These are phyloP conservation scores for Puya raimondii DNA, from an alignment of 176 grass and related monocot genomes.

Conservation along the genomic window DNA sequence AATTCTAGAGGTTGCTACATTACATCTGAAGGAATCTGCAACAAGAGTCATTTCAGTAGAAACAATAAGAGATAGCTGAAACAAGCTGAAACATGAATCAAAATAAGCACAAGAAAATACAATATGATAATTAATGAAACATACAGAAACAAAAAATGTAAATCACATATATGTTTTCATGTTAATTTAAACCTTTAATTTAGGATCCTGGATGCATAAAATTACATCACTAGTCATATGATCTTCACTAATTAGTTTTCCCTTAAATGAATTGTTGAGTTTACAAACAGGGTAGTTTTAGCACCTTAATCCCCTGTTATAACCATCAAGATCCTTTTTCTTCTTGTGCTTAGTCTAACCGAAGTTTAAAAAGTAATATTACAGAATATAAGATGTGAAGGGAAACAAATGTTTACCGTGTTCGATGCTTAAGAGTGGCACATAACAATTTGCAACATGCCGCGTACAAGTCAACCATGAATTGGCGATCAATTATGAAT, in stretches of 20 bases:
- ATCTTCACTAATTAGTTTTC: too few species aligned
- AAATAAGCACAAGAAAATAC: not conserved
- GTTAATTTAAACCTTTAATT: too few species aligned
- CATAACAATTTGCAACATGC: constrained; percentile 93
- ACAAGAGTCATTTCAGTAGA: not conserved
- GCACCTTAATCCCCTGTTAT: too few species aligned
- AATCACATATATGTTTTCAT: not conserved
- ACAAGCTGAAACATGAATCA: not conserved
- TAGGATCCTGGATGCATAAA: too few species aligned
- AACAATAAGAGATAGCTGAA: not conserved
- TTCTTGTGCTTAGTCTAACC: not conserved
- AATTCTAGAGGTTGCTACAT: too few species aligned
- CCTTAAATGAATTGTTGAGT: too few species aligned
- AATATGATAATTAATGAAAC: not conserved
- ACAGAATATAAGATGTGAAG: not conserved
- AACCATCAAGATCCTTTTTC: not conserved
- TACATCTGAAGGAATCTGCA: not conserved
- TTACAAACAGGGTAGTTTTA: too few species aligned
- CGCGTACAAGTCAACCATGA: constrained; percentile 73
- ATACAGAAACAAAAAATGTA: not conserved
- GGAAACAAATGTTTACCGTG: constrained; percentile 34
- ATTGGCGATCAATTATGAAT: constrained; percentile 52
- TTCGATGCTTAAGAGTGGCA: constrained; percentile 58
- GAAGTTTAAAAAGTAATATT: not conserved
- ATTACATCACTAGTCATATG: too few species aligned